Evolutionary conservation across 73 alveolate genomes (phyloP), one percentile per base, ranked within the genome.

Genomic region (Symbiodinium pilosum): DNA sequence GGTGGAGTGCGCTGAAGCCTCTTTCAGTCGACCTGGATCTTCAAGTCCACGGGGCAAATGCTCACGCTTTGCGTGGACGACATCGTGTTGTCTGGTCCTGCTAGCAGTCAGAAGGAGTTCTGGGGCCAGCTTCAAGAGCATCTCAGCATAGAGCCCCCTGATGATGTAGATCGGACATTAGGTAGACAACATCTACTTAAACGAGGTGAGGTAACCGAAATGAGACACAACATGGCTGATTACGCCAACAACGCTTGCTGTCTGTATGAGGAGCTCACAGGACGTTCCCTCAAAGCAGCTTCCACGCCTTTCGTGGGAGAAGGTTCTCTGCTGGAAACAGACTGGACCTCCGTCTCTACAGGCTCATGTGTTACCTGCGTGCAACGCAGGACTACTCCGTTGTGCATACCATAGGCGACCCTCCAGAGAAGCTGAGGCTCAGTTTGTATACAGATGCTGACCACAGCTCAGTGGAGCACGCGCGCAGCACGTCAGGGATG

Each of bases 401-500:
- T 3, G 16, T 54, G 71, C 4, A 12, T 12, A 54, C 2, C 4
- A 54, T 38, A 1, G 85, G 84, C 1, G 94, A 86, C 28, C 84
- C 94, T 28, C 84, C 54, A 8, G 84, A 86, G 59, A 44, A n/a
- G 41, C 40, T 86, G 59, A 21, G 39, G 7, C 40, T 86, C 59
- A 28, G 52, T 40, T 59, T 34, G 43, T 56, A 88, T 38, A 56
- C 87, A 5, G 86, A 39, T 28, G 86, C 86, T 0, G 95, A 88
- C 40, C 95, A 88, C 44, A 21, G 71, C 28, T 88, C 95, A 2
- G 95, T 38, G 44, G 95, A 88, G 30, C 43, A 56, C 18, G 21
- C 73, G 11, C 68, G 64, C 21, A 21, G 42, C 52, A 88, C 73
- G 1, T 38, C 86, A 12, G 71, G 71, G n/a, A 54, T 5, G 71